Percentiles rank a stretch among this genome's conserved stretches.
These are phyloP conservation scores for Penicillium steckii DNA, from an alignment of 495 filamentous ascomycete species.

Conservation along the genomic window DNA sequence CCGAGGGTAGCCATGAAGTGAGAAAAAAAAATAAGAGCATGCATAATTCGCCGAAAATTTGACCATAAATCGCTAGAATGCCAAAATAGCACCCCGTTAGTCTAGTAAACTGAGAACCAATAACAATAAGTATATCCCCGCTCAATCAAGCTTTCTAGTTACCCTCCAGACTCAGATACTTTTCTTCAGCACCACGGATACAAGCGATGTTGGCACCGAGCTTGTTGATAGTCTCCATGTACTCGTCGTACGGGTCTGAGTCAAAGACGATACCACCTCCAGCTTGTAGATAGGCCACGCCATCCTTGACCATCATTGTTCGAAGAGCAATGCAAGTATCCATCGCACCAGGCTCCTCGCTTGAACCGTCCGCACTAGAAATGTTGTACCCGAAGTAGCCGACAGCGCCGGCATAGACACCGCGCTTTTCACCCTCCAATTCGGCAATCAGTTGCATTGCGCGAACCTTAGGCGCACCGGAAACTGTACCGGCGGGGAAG, in stretches of 20 bases:
- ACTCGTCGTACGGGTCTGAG: slow-evolving; percentile 91
- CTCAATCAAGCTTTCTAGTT: slow-evolving; percentile 7
- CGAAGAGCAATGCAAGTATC: slow-evolving; percentile 97
- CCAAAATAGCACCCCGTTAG: neutral
- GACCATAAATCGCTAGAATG: slow-evolving; percentile 8
- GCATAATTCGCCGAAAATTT: slow-evolving; percentile 10
- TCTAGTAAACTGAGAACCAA: neutral
- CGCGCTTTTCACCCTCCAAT: slow-evolving; percentile 87
- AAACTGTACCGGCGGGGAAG: slow-evolving; percentile 93
- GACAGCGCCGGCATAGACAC: slow-evolving; percentile 95
- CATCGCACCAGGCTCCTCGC: slow-evolving; percentile 75
- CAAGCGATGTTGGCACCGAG: slow-evolving; percentile 83
- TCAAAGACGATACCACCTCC: slow-evolving; percentile 98
- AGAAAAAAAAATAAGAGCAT: slow-evolving; percentile 4
- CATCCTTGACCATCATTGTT: slow-evolving; percentile 93
- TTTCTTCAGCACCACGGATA: slow-evolving; percentile 78
- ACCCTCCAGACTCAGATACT: slow-evolving; percentile 56
- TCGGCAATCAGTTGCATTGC: slow-evolving; percentile 98
- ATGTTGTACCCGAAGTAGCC: slow-evolving; percentile 65
- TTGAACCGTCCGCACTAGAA: slow-evolving; percentile 35
- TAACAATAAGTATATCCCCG: neutral
- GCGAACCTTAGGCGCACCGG: slow-evolving; percentile 89
- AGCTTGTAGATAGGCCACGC: slow-evolving; percentile 88
- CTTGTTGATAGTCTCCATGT: slow-evolving; percentile 97
- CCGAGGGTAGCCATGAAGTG: too few species aligned